These are phyloP conservation scores for Miscanthus lutarioriparius DNA, from an alignment of 176 grass and related monocot species.

Conservation along the genomic window DNA sequence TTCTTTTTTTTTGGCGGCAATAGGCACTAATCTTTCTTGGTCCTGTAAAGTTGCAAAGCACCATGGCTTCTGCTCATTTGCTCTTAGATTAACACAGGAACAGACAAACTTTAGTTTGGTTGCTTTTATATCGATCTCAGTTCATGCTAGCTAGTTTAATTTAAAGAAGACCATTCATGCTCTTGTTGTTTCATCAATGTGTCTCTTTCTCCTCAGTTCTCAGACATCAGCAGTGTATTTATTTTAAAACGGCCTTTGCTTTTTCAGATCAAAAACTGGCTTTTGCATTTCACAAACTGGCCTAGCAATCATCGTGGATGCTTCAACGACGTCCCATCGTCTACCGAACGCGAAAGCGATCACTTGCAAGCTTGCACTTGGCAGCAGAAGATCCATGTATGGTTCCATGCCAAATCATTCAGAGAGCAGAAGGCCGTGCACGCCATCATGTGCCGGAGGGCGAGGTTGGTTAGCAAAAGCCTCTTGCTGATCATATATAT, in stretches of 20 bases:
- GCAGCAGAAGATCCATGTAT: background rate
- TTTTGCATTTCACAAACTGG: too few relatives aligned
- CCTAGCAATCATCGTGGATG: background rate
- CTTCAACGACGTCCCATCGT: background rate
- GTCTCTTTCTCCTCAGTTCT: background rate
- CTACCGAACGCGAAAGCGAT: background rate
- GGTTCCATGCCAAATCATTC: slow-evolving; percentile 27
- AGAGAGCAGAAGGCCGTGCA: background rate
- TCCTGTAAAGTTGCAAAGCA: background rate
- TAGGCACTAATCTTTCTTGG: background rate
- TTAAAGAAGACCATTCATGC: background rate
- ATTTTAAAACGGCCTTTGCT: background rate
- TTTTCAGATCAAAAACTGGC: background rate
- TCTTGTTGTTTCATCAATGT: background rate
- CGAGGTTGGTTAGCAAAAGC: background rate
- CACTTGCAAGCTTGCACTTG: background rate
- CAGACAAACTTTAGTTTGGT: background rate
- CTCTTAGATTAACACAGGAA: background rate
- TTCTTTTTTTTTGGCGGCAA: too few relatives aligned
- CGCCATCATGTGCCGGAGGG: background rate
- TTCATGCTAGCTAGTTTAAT: background rate
- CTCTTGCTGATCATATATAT: background rate
- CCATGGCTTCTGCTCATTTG: background rate
- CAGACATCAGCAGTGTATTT: background rate
- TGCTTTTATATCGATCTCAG: background rate